Percentiles rank a stretch among this genome's conserved stretches.
Conservation (phyloP, 176 grass and related monocot genomes). For the Oryza punctata region DNA sequence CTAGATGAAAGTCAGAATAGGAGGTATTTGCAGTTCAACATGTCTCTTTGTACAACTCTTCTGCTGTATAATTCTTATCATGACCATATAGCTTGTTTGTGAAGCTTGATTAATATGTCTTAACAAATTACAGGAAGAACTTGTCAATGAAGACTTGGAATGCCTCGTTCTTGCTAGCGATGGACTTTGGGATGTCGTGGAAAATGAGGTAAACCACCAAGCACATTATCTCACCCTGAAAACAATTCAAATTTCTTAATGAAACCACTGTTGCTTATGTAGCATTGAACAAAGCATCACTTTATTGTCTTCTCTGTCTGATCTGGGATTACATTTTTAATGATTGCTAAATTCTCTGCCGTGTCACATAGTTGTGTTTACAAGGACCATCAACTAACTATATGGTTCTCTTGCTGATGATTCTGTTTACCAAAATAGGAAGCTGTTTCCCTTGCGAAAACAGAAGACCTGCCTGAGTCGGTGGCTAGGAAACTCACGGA, state of each 20-base stretch:
- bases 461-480: conserved; percentile 62
- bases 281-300: neutral
- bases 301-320: neutral
- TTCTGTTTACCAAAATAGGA: conserved; percentile 50
- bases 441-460: conserved; percentile 68
- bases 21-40: neutral
- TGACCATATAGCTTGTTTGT: neutral
- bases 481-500: conserved; percentile 67
- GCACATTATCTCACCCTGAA: neutral
- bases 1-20: neutral
- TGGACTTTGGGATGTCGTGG: conserved; percentile 88
- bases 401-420: conserved; percentile 4
- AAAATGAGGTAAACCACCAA: conserved; percentile 78
- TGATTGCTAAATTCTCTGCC: neutral
- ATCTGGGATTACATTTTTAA: conserved; percentile 10
- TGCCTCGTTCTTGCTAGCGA: conserved; percentile 92
- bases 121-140: conserved; percentile 61
- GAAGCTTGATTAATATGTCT: conserved; percentile 12
- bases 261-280: conserved; percentile 11
- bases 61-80: neutral
- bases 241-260: conserved; percentile 1
- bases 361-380: neutral
- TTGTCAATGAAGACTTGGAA: conserved; percentile 67
- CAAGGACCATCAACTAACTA: neutral
- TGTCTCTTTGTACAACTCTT: neutral